phyloP scores from a whole-genome alignment of 805 yeast genomes.

The Wickerhamomyces mucosus region DNA sequence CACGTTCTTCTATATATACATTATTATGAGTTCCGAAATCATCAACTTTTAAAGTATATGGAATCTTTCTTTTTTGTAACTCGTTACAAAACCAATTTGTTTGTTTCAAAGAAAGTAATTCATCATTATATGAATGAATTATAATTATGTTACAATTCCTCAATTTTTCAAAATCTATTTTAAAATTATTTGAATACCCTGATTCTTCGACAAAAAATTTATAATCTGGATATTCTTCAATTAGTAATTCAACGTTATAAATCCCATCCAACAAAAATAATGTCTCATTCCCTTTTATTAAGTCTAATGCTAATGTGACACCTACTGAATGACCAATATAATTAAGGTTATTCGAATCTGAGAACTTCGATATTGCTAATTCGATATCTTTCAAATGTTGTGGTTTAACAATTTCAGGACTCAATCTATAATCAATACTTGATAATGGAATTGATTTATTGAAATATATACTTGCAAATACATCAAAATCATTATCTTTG shows the following conservation, averaged over 20 bases:
- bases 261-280: conserved; percentile 59
- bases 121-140: conserved; percentile 59
- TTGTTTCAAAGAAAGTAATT: conserved; percentile 47
- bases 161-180: conserved; percentile 1
- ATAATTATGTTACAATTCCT: conserved; percentile 21
- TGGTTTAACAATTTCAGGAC: conserved; percentile 58
- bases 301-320: conserved; percentile 33
- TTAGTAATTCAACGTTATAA: conserved; percentile 39
- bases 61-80: conserved; percentile 18
- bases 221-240: conserved; percentile 56
- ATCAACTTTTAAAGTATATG: conserved; percentile 20
- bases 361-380: conserved; percentile 20
- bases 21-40: conserved; percentile 58
- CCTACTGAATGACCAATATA: conserved; percentile 79
- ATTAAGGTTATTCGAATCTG: conserved; percentile 13
- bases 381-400: conserved; percentile 47
- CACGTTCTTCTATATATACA: conserved; percentile 36
- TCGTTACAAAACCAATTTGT: conserved; percentile 29
- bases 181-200: conserved; percentile 15
- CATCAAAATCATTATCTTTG: conserved; percentile 46
- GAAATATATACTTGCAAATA: conserved; percentile 15
- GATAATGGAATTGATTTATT: conserved; percentile 12
- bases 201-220: conserved; percentile 34
- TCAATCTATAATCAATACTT: conserved; percentile 54
- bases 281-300: conserved; percentile 10